Percentiles rank a stretch among this genome's conserved stretches.
Evolutionary conservation across 2,329 filamentous ascomycete species (phyloP).

Genomic region (Fulvia fulva): DNA sequence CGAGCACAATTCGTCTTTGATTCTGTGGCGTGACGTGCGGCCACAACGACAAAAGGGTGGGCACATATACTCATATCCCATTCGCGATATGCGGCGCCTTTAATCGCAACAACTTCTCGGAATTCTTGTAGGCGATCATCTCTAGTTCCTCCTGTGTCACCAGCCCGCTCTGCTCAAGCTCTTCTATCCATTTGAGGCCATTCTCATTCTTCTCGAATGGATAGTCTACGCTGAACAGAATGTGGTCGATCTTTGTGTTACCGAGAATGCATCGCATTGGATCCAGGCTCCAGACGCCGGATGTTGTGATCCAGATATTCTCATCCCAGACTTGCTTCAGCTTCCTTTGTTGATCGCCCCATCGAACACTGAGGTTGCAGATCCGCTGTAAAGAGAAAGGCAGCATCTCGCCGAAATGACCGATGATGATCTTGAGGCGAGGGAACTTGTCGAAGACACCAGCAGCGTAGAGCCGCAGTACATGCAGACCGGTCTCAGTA

Average conservation of each 20-base stretch:
- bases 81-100: conserved; percentile 25
- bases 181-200: conserved; percentile 49
- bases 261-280: conserved; percentile 44
- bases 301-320: conserved; percentile 60
- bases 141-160: conserved; percentile 49
- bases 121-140: conserved; percentile 50
- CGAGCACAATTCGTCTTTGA: background rate
- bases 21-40: background rate
- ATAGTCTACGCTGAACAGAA: conserved; percentile 59
- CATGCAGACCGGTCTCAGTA: conserved; percentile 46
- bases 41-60: background rate
- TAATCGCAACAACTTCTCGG: conserved; percentile 44
- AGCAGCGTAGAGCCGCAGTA: conserved; percentile 49
- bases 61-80: background rate
- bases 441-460: conserved; percentile 56
- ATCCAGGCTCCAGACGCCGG: conserved; percentile 52
- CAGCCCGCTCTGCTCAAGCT: conserved; percentile 49
- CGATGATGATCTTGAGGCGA: conserved; percentile 52
- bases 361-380: conserved; percentile 27
- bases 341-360: conserved; percentile 35
- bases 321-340: conserved; percentile 43
- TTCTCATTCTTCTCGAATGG: conserved; percentile 52
- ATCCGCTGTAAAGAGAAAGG: conserved; percentile 55
- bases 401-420: conserved; percentile 56
- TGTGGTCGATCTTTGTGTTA: conserved; percentile 42